Base-by-base conservation (phyloP, 2,329 filamentous ascomycete genomes). In the Pseudopithomyces maydicus region DNA sequence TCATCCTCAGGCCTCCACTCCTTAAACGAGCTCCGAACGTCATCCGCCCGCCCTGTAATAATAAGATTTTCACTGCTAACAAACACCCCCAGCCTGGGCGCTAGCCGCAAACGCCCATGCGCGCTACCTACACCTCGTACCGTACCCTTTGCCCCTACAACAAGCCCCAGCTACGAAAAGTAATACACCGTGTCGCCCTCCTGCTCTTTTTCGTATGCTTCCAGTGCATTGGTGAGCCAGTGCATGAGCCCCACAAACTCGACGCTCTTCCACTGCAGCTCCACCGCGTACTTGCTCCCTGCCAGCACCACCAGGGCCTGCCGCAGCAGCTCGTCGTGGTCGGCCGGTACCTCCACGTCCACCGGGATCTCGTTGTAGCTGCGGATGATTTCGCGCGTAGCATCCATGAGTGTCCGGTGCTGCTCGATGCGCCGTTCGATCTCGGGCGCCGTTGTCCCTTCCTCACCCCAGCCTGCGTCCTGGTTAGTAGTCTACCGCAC, bases 251-350 rank as follows among this genome's bases (percentile, higher is more conserved):
- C 66, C 7, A 64, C 68, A 35, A 73, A 73, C 19, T 73, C 70
- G n/a, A 74, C 55, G 14, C 54, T 52, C 52, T 64, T 66, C 72
- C 72, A 74, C 36, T 65, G 64, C 67, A 74, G 65, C 52, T 72
- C 71, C 29, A 64, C 63, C 14, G 69, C 68, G 52, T 69, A 70
- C 53, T 66, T 71, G 22, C 67, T 64, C 12, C 71, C 71, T 15
- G 70, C 72, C n/a, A 74, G 48, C 14, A 71, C 62, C 26, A 70
- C 66, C 43, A 74, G 65, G 0, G 72, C 71, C 59, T 74, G 71
- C 42, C 70, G 63, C 38, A 74, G 57, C 33, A 74, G 51, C 51
- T 73, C 72, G 49, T 74, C 71, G 53, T 62, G 64, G 43, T 71
- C 64, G 1, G 65, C 61, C 0, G 63, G 62, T 26, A 58, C 61